Evolutionary conservation across 1,284 basidiomycete species (phyloP), one percentile per base, ranked within the genome.

Genomic region (Naganishia cerealis): DNA sequence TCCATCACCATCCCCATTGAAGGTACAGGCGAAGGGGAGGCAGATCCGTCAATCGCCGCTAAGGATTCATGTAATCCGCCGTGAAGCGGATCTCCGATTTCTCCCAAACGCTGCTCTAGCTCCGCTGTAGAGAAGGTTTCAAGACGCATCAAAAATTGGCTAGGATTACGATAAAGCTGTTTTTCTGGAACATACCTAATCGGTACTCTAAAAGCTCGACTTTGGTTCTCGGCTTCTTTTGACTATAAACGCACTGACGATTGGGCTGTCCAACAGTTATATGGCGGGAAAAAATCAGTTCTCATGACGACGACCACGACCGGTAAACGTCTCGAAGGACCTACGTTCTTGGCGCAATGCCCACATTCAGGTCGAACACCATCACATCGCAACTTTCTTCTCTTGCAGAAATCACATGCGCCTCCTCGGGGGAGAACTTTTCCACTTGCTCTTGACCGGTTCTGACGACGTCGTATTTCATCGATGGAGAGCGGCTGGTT

Each of bases 381-480:
- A 1, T 77, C 74, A 65, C 80, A 81, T 67, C 78, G 76, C 42
- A 81, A 69, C 63, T 80, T 81, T 21, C 80, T 74, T n/a, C 75
- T 72, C 67, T 81, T 81, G 70, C 80, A 81, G 59, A 79, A 81
- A 68, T 81, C 80, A 70, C 79, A 81, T 5, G 80, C 79, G 8
- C 74, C 78, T 9, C 79, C 79, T 57, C 79, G 73, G 0, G 70
- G 62, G 21, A 71, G 26, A 3, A 71, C 70, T 36, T 67, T 55
- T 12, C 70, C 70, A 24, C 62, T 65, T 6, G 70, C 70, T 26
- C 70, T 43, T 26, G 57, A 63, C 33, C 70, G 61, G 52, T 59
- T 63, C 46, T 71, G 70, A n/a, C 57, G 67, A 18, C 66, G 62
- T 40, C 59, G 67, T 21, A 70, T 70, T 36, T 67, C 69, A 38